Evolutionary conservation across 1,139 yeast genomes (phyloP).

Genomic region (Lodderomyces theae): DNA sequence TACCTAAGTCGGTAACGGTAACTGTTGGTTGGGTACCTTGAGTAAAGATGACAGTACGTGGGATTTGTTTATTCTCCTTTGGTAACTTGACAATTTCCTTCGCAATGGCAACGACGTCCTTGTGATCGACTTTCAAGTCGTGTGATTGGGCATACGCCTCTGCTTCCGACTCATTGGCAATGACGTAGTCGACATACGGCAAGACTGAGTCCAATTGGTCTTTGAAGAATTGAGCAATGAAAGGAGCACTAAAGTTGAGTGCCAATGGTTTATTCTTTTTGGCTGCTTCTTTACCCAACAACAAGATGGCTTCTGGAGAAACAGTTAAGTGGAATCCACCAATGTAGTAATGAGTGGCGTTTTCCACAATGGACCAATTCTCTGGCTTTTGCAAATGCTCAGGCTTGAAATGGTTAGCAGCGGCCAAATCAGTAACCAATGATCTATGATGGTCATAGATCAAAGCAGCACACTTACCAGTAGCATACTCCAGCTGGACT

Average conservation of each 20-base stretch:
- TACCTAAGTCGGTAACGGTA: constrained; percentile 53
- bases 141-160: constrained; percentile 90
- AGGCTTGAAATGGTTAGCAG: constrained; percentile 95
- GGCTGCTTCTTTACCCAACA: constrained; percentile 89
- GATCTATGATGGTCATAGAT: constrained; percentile 88
- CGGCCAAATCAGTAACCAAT: constrained; percentile 91
- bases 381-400: constrained; percentile 84
- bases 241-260: constrained; percentile 93
- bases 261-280: constrained; percentile 78
- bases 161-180: constrained; percentile 97
- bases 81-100: constrained; percentile 76
- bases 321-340: constrained; percentile 99
- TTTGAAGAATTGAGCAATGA: constrained; percentile 93
- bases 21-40: constrained; percentile 92
- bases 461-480: constrained; percentile 98
- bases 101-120: constrained; percentile 74
- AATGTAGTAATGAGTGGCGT: constrained; percentile 79
- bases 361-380: constrained; percentile 85
- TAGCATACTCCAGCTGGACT: constrained; percentile 70
- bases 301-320: constrained; percentile 88
- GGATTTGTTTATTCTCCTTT: constrained; percentile 65
- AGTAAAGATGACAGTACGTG: constrained; percentile 86
- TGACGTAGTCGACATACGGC: constrained; percentile 86
- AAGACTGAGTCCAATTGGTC: constrained; percentile 77
- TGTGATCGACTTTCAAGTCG: constrained; percentile 42